A percentile compares a stretch with the other conserved stretches of the same genome.
phyloP scores from a whole-genome alignment of 2,329 filamentous ascomycete genomes.

The Calonectria fujianensis region DNA sequence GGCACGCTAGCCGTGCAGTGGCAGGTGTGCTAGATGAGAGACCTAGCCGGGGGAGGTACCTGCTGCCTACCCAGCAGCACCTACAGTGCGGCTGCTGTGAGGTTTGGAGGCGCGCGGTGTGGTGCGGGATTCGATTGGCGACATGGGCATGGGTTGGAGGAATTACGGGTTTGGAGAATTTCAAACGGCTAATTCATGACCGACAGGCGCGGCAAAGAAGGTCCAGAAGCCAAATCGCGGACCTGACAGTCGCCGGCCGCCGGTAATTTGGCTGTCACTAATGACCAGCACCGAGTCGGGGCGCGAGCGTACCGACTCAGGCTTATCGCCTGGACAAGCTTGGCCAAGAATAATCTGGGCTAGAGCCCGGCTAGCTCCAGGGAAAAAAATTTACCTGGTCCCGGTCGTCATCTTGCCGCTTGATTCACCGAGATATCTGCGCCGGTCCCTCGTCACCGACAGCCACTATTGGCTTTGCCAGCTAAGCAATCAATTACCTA shows the following conservation, averaged over 20 bases:
- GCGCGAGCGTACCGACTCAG: constrained; percentile 36
- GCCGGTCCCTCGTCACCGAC: constrained; percentile 42
- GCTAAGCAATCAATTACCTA: constrained; percentile 37
- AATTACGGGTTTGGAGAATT: constrained; percentile 26
- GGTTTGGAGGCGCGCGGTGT: not conserved
- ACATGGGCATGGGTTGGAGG: constrained; percentile 40
- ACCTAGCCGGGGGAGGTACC: constrained; percentile 5
- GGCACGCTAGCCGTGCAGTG: constrained; percentile 11
- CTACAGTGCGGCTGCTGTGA: constrained; percentile 10
- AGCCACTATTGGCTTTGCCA: constrained; percentile 44
- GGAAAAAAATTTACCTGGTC: constrained; percentile 28
- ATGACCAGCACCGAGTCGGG: constrained; percentile 24
- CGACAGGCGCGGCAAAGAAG: constrained; percentile 44
- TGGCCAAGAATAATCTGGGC: constrained; percentile 22
- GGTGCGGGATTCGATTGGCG: constrained; percentile 34
- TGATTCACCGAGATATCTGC: constrained; percentile 51
- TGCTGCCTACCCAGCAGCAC: not conserved
- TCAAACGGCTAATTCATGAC: constrained; percentile 36
- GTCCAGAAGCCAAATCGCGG: constrained; percentile 32
- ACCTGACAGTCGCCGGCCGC: constrained; percentile 29
- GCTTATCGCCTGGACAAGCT: constrained; percentile 20
- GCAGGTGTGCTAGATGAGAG: not conserved
- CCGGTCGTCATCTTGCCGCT: constrained; percentile 41
- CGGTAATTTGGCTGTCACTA: constrained; percentile 25
- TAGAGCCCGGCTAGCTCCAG: constrained; percentile 24